Evolutionary conservation across 352 stramenopile species (phyloP), one percentile per base, ranked within the genome.

Genomic region (Pythium dissimile): DNA sequence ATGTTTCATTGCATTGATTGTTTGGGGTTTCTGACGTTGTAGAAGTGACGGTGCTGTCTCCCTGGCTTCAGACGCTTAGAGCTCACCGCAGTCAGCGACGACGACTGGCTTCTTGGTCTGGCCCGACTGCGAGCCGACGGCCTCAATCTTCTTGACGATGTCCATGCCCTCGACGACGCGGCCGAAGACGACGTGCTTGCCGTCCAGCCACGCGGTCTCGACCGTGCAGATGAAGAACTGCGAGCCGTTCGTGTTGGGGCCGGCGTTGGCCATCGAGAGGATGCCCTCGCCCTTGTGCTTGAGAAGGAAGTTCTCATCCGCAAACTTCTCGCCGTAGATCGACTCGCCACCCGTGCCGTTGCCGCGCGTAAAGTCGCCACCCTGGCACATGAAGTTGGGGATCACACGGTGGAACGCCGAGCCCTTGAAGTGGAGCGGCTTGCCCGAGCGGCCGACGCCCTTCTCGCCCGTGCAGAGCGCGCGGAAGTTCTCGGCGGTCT

Each of bases 191-290:
- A 97, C 87, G 72, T 97, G 89, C 70, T 93, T 91, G 64, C 87
- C 89, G 67, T 97, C 89, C 60, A 97, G 71, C 88, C 88, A 96
- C 57, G 81, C 77, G 46, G 89, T 97, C 72, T 89, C 74, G 32
- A 92, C 89, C 28, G 87, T 97, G 77, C 84, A 95, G 67, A 99
- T 89, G 76, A 98, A 99, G 75, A 99, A 98, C 87, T 99, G 96
- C 51, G 90, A 98, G 44, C 95, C 93, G 71, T 99, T 99, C 56
- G 96, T 98, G 69, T 92, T 89, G 28, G 96, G 94, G 18, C 95
- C 95, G 11, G 93, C 87, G 80, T 99, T 99, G 1, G 95, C 95
- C 95, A 98, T 99, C 34, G 92, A 98, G 35, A 99, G 66, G 21
- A 97, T 91, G 39, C 95, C 95, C 35, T 89, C 75, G 43, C 85